A percentile compares a stretch with the other conserved stretches of the same genome.
These are phyloP conservation scores for Schizopora paradoxa DNA, from an alignment of 1,284 basidiomycete genomes.

Conservation along the genomic window DNA sequence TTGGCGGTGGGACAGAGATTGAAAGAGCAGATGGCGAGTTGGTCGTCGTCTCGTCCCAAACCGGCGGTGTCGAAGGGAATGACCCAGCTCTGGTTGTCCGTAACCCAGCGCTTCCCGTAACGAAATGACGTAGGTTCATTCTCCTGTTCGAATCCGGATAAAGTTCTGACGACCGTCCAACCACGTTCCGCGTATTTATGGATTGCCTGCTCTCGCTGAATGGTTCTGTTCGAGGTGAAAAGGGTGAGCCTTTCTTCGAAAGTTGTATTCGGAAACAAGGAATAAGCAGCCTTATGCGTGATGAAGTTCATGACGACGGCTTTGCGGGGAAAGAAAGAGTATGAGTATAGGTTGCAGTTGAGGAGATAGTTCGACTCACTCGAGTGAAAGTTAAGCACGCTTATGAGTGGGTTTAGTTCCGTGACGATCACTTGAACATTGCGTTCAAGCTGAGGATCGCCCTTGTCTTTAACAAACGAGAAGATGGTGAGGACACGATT, in stretches of 20 bases:
- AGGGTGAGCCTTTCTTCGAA: slow-evolving; percentile 10
- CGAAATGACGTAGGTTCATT: not conserved
- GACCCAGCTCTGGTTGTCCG: not conserved
- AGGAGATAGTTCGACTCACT: not conserved
- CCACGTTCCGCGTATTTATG: not conserved
- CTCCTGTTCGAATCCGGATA: not conserved
- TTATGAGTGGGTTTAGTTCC: not conserved
- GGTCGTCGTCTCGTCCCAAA: no score
- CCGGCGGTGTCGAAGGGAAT: not conserved
- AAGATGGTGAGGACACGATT: not conserved
- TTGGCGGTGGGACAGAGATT: no score
- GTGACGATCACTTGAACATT: not conserved
- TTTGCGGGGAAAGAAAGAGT: no score
- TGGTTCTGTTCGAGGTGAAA: not conserved
- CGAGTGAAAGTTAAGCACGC: not conserved
- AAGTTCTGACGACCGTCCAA: not conserved
- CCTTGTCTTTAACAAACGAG: not conserved
- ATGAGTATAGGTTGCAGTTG: no score
- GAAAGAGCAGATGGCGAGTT: no score
- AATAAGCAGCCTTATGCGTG: slow-evolving; percentile 10
- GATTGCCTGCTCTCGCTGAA: not conserved
- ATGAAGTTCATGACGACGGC: slow-evolving; percentile 15
- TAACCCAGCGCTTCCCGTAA: not conserved
- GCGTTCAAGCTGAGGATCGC: not conserved
- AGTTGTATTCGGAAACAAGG: slow-evolving; percentile 9